Conservation (phyloP, 78 protist genomes). For the Pigoraptor vietnamica region DNA sequence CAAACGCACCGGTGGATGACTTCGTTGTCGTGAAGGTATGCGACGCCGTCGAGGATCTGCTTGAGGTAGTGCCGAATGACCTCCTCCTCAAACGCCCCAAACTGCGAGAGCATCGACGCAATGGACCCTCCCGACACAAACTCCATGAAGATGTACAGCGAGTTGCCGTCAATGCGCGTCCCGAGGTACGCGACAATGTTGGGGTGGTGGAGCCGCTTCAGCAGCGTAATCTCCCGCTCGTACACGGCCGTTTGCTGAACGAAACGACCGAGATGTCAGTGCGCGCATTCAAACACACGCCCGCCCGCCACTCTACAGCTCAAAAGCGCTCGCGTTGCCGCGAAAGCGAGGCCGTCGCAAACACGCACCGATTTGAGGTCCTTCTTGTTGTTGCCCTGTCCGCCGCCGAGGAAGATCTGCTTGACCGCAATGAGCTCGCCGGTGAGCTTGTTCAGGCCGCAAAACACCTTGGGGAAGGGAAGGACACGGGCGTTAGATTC, state of each 20-base stretch:
- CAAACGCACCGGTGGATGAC: conserved; percentile 29
- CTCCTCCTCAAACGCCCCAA: conserved; percentile 16
- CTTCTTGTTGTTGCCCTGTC: neutral
- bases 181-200: conserved; percentile 31
- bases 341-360: neutral
- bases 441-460: conserved; percentile 21
- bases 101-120: conserved; percentile 10
- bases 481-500: too few relatives aligned
- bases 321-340: neutral
- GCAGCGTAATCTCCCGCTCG: conserved; percentile 10
- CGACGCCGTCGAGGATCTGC: conserved; percentile 25
- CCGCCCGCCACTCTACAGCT: neutral
- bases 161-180: neutral
- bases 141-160: conserved; percentile 30
- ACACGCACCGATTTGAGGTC: neutral
- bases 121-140: conserved; percentile 34
- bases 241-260: neutral
- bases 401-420: neutral
- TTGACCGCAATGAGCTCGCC: conserved; percentile 28
- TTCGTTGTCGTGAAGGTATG: conserved; percentile 24
- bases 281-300: neutral
- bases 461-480: too few relatives aligned
- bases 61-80: neutral
- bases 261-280: neutral
- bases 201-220: conserved; percentile 22